Evolutionary conservation across 75 land plant genomes (phyloP).

Genomic region (Sequoia sempervirens): DNA sequence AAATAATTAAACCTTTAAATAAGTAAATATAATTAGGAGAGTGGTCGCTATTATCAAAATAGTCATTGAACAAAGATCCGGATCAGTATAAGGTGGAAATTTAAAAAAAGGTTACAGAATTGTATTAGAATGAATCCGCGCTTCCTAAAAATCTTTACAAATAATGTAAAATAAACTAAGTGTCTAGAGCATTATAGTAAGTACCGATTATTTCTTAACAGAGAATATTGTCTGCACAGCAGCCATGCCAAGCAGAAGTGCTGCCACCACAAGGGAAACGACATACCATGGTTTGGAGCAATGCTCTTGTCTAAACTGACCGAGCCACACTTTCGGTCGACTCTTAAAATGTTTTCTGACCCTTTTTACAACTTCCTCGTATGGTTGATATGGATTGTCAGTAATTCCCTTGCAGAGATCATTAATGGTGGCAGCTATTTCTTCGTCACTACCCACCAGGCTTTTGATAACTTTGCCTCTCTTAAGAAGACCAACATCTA

Average conservation of each 20-base stretch:
- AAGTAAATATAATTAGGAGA: too few species aligned
- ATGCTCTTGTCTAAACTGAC: not conserved
- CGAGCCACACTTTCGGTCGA: not conserved
- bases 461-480: not conserved
- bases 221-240: not conserved
- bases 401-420: not conserved
- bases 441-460: not conserved
- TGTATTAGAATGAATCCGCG: too few species aligned
- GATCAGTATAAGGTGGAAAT: too few species aligned
- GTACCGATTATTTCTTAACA: too few species aligned
- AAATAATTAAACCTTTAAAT: too few species aligned
- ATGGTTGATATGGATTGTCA: fast-evolving
- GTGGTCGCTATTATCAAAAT: too few species aligned
- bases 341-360: not conserved
- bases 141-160: too few species aligned
- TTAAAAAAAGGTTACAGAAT: too few species aligned
- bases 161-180: too few species aligned
- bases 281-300: not conserved
- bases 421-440: not conserved
- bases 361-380: not conserved
- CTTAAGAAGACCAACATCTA: not conserved
- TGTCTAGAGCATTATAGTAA: too few species aligned
- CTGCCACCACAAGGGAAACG: not conserved
- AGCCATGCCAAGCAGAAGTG: not conserved
- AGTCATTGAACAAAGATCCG: too few species aligned